Base-by-base conservation (phyloP, 164 flowering plant species). In the Dillenia turbinata region DNA sequence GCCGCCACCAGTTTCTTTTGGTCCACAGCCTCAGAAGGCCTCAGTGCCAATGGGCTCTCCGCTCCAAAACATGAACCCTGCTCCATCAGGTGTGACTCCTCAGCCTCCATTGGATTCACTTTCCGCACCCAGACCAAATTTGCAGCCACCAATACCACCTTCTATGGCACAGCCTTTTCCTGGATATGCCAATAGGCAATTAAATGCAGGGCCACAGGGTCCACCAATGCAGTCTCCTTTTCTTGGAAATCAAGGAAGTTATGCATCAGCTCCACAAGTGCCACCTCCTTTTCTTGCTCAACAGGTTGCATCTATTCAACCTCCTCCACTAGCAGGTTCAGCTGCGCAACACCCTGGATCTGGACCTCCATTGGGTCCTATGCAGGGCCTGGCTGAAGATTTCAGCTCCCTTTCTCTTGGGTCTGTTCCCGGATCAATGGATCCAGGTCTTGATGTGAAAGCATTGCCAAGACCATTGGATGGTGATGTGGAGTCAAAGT, bases 391-490 rank as follows among this genome's bases (percentile, higher is more conserved):
- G 77, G 70, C 70, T 13, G 98, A 94, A 68, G 96, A 94, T 56
- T 94, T 94, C 67, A 79, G 61, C 68, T 86, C 93, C 2, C 84
- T 94, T 7, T 76, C 96, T 33, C 63, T 94, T 67, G 86, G 83
- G 17, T 75, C 96, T 64, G 71, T 73, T 64, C 96, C 98, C 9
- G 98, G 98, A 65, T 83, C 97, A 56, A 64, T 83, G 56, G 96
- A 91, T 70, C 73, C 85, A 47, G 96, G 91, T 15, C 65, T 89
- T 71, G 90, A 94, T 79, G 46, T 72, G 19, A 86, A 84, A 60
- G 71, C 83, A 63, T 61, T 94, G 66, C 97, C 97, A 33, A 87
- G 95, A 77, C 98, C 98, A 22, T 68, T 94, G 74, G 92, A 91
- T 54, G 97, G 95, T 53, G 95, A 86, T 72, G 80, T 78, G 66